phyloP scores from a whole-genome alignment of 2,329 filamentous ascomycete genomes.

The Penicillium italicum region DNA sequence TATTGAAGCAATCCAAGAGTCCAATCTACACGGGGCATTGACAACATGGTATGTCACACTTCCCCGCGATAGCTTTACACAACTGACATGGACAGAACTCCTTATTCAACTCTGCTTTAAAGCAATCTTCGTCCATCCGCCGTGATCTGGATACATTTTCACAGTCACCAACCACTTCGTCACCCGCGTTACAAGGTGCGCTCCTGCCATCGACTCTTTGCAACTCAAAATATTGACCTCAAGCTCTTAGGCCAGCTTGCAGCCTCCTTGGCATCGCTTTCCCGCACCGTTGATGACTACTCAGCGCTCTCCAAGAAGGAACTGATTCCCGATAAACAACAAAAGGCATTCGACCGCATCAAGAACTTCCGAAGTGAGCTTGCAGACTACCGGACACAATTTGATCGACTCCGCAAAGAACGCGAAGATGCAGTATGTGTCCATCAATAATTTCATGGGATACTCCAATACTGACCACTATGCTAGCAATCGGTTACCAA shows the following conservation, averaged over 20 bases:
- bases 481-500: constrained; percentile 60
- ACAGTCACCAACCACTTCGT: constrained; percentile 54
- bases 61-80: neutral
- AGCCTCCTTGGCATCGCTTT: constrained; percentile 75
- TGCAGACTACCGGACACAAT: constrained; percentile 70
- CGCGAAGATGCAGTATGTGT: constrained; percentile 65
- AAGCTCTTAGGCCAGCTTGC: constrained; percentile 61
- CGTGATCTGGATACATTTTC: constrained; percentile 70
- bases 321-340: constrained; percentile 83
- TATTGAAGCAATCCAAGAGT: neutral
- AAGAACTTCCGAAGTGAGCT: constrained; percentile 83
- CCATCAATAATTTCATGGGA: neutral
- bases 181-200: constrained; percentile 59
- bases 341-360: constrained; percentile 81
- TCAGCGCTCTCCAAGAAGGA: constrained; percentile 79
- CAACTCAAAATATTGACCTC: constrained; percentile 31
- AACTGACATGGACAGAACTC: constrained; percentile 58
- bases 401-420: constrained; percentile 72
- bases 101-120: constrained; percentile 79
- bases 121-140: constrained; percentile 76
- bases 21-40: constrained; percentile 9
- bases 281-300: constrained; percentile 91
- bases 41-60: constrained; percentile 10
- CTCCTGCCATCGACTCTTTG: neutral
- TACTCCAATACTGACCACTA: constrained; percentile 3